These are phyloP conservation scores for Tricladium varicosporioides DNA, from an alignment of 2,329 filamentous ascomycete species.

Conservation along the genomic window DNA sequence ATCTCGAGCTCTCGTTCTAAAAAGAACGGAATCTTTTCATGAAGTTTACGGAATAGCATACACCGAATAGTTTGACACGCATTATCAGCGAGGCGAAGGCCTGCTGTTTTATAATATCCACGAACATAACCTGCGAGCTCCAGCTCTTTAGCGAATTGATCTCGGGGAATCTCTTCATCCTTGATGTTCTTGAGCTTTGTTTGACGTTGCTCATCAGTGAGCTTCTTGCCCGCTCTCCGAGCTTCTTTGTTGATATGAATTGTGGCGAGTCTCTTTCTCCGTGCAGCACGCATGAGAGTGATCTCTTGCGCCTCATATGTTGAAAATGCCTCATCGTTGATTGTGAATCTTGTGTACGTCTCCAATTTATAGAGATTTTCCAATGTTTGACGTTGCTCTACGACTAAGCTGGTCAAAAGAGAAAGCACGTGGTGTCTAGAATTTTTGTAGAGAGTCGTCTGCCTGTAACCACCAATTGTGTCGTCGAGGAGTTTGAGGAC, in stretches of 20 bases:
- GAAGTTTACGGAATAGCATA: constrained; percentile 11
- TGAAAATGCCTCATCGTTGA: constrained; percentile 38
- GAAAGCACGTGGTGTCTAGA: constrained; percentile 9
- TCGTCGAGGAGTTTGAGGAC: constrained; percentile 27
- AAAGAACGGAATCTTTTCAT: constrained; percentile 6
- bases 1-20: constrained; percentile 17
- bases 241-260: constrained; percentile 31
- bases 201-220: not conserved
- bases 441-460: constrained; percentile 14
- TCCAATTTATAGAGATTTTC: constrained; percentile 17
- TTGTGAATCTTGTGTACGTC: constrained; percentile 14
- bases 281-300: constrained; percentile 44
- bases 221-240: not conserved
- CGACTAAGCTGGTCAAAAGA: constrained; percentile 11
- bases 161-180: constrained; percentile 46
- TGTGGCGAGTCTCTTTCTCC: constrained; percentile 49
- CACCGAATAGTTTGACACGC: constrained; percentile 22
- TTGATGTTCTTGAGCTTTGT: constrained; percentile 11
- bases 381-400: constrained; percentile 1
- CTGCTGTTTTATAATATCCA: constrained; percentile 68
- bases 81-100: constrained; percentile 60
- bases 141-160: constrained; percentile 60
- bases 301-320: constrained; percentile 47
- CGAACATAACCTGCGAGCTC: constrained; percentile 61
- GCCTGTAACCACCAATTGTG: constrained; percentile 8